Evolutionary conservation across 2,329 filamentous ascomycete genomes (phyloP), one percentile per base, ranked within the genome.

Genomic region (Alternaria metachromatica): DNA sequence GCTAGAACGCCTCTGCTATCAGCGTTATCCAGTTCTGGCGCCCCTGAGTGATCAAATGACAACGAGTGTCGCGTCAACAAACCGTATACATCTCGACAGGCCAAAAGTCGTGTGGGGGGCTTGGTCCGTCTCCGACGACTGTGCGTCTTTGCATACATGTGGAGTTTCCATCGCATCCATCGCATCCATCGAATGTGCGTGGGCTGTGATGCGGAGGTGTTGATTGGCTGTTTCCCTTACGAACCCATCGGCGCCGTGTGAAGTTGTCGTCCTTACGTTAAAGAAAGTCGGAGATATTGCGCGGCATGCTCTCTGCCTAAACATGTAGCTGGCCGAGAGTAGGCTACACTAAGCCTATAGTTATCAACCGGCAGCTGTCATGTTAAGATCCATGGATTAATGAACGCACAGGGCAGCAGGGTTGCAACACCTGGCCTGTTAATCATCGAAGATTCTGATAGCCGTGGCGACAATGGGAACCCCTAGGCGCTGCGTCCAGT

Each of bases 111-210:
- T 33, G 51, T 28, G 21, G 50, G 56, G 28, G 51, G 37, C n/a
- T 46, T 46, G 18, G 45, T 41, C 21, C 45, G 49, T 23, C n/a
- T 18, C 26, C 21, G 23, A 28, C 37, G 20, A 51, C 30, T 62
- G 59, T 28, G 50, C 18, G 20, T n/a, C 26, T 58, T 58, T 18
- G 59, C 33, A 56, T 58, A 28, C 33, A 46, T 37, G 18, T 30
- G 44, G 44, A 55, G 21, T n/a, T 50, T 55, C 37, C 43, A 26
- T 43, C 20, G n/a, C 23, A 48, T 26, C 26, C 3, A 26, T 26
- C 9, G 8, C 37, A 21, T 25, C 50, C 44, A 30, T 45, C 49
- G 9, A 43, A 26, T 20, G 15, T 25, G 13, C 53, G 37, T 43
- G 37, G 37, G 20, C n/a, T 26, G 37, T 26, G 41, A 45, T 48